A percentile compares a stretch with the other conserved stretches of the same genome.
phyloP scores from a whole-genome alignment of 768 basidiomycete genomes.

The Boletellus sp. region DNA sequence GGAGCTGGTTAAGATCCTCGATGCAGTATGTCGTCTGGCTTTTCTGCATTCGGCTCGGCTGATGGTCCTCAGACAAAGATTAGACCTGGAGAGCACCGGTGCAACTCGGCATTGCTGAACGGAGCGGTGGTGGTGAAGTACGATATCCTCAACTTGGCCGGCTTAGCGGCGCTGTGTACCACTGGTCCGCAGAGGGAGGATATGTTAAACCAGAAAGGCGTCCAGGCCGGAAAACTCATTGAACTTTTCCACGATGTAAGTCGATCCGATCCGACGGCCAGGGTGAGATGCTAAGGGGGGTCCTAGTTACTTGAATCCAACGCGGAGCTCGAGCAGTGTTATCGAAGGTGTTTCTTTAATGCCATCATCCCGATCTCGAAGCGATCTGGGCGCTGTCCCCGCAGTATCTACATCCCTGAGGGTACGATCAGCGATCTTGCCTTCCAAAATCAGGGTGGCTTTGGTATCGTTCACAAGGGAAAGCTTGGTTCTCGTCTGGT shows the following conservation, averaged over 20 bases:
- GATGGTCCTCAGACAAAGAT: constrained; percentile 11
- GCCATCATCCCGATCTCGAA: constrained; percentile 20
- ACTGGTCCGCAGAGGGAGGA: constrained; percentile 2
- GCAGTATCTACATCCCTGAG: constrained; percentile 7
- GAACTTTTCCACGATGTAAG: constrained; percentile 27
- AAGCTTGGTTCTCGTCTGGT: constrained; percentile 18
- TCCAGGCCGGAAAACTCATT: constrained; percentile 7
- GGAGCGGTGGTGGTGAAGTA: constrained; percentile 9
- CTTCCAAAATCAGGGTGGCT: constrained; percentile 14
- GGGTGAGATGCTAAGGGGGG: constrained; percentile 1
- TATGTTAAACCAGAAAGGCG: constrained; percentile 2
- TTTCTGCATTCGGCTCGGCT: background rate
- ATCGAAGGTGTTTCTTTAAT: constrained; percentile 15
- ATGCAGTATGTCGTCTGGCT: constrained; percentile 6
- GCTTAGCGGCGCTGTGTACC: constrained; percentile 11
- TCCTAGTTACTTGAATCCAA: constrained; percentile 21
- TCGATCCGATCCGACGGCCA: background rate
- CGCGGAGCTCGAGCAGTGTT: constrained; percentile 14
- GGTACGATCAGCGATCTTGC: constrained; percentile 7
- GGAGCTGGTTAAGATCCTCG: constrained; percentile 13
- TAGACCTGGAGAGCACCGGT: constrained; percentile 13
- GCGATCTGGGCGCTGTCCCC: constrained; percentile 18
- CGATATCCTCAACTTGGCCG: constrained; percentile 21
- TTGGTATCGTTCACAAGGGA: constrained; percentile 21
- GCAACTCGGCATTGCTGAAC: constrained; percentile 23